Conservation (phyloP, 495 filamentous ascomycete genomes). For the Rusavskia elegans region DNA sequence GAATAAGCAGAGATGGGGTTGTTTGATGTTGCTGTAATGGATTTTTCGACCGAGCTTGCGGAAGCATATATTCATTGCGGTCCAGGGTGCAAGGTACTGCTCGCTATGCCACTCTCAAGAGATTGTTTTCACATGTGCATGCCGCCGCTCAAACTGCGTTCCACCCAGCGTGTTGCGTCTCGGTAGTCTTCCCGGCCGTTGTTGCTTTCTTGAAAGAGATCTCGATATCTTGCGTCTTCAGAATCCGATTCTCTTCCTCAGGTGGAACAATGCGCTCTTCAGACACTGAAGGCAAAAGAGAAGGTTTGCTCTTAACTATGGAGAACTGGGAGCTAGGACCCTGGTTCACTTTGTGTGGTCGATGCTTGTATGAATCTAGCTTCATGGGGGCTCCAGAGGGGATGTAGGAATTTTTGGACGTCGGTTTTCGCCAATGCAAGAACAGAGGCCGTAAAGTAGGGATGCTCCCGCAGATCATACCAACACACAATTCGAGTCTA, state of each 20-base stretch:
- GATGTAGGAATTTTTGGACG: background rate
- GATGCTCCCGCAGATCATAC: slow-evolving; percentile 5
- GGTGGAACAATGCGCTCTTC: background rate
- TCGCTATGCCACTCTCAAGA: too few relatives aligned
- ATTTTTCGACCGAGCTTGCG: too few relatives aligned
- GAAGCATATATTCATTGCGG: too few relatives aligned
- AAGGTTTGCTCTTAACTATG: background rate
- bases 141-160: background rate
- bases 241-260: background rate
- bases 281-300: background rate
- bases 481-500: slow-evolving; percentile 5
- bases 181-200: background rate
- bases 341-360: background rate
- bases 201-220: background rate
- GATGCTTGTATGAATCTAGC: background rate
- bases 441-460: slow-evolving; percentile 2
- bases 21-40: background rate
- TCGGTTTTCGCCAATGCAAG: background rate
- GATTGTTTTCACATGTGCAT: background rate
- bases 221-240: background rate
- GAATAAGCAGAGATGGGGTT: too few relatives aligned
- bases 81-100: too few relatives aligned
- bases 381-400: background rate
- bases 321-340: background rate
- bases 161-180: background rate